These are phyloP conservation scores for Neofusicoccum parvum DNA, from an alignment of 2,329 filamentous ascomycete genomes.

Conservation along the genomic window DNA sequence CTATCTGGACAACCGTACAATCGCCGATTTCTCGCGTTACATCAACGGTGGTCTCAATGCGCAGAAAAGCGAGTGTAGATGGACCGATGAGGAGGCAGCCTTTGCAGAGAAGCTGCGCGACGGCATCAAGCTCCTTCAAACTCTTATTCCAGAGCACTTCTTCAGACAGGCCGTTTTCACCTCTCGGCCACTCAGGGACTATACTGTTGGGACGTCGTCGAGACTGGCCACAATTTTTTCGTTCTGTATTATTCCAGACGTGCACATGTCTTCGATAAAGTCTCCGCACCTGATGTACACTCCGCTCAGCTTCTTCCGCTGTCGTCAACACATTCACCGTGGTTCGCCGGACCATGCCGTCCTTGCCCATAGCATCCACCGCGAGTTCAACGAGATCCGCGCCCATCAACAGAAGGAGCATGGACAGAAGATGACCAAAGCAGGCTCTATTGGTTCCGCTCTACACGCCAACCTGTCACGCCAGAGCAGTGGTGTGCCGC, in stretches of 20 bases:
- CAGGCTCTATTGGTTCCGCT: not conserved
- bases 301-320: conserved; percentile 49
- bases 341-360: conserved; percentile 50
- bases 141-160: conserved; percentile 43
- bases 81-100: conserved; percentile 33
- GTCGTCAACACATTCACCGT: conserved; percentile 46
- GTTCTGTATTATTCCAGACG: conserved; percentile 49
- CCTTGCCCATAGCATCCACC: conserved; percentile 48
- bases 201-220: conserved; percentile 20
- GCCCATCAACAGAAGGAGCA: not conserved
- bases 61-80: conserved; percentile 17
- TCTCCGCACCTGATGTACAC: conserved; percentile 35
- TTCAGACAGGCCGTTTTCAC: conserved; percentile 48
- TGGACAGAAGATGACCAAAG: conserved; percentile 15
- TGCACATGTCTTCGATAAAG: conserved; percentile 39
- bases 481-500: not conserved
- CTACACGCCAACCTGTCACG: not conserved
- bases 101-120: conserved; percentile 41
- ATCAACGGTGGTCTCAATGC: conserved; percentile 12
- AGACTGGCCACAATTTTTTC: conserved; percentile 26
- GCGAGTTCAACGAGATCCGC: conserved; percentile 44
- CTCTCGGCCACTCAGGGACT: conserved; percentile 40
- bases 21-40: conserved; percentile 26
- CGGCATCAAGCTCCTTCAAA: conserved; percentile 32
- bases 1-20: conserved; percentile 26